Evolutionary conservation across 371 early-diverging fungal genomes (phyloP), one percentile per base, ranked within the genome.

Genomic region (Mucor saturninus): DNA sequence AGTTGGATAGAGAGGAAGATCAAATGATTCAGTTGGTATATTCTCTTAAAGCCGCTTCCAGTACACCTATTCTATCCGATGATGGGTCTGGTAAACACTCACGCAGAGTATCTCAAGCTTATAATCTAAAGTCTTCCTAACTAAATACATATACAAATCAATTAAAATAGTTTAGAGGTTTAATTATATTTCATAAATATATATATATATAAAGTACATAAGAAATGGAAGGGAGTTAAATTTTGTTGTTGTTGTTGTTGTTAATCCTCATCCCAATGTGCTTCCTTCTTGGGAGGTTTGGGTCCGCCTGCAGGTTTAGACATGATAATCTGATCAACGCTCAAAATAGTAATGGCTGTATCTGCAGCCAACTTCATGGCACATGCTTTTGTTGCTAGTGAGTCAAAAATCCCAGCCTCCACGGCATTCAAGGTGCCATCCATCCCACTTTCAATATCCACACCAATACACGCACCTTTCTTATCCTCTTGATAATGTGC

Each of bases 241-340:
- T 21, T 46, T 46, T n/a, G n/a, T n/a, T n/a, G n/a, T 46, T 46
- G 13, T 28, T 50, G 30, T 3, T 30, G 9, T 64, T 69, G 64
- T 53, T 69, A 64, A 68, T 94, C 94, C 73, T 95, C 93, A 74
- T 96, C 97, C 96, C 95, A 95, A 80, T 95, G 87, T 61, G 84
- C 81, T 69, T 92, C 86, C 80, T 93, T 85, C 89, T 94, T 92
- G 62, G 89, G 92, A 60, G 91, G 90, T 77, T 96, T 96, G 28
- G 97, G 98, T 10, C 98, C 98, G 55, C 98, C 98, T 31, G 98
- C 98, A 53, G 92, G 93, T 80, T 97, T 97, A 63, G 93, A 93
- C 98, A 98, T 98, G 79, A 98, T 97, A 68, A 98, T 94, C 86
- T 97, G 98, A 80, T 98, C 98, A 38, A 98, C 96, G 69, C 95